phyloP scores from a whole-genome alignment of 345 rosid species.

The Eucalyptus regnans region DNA sequence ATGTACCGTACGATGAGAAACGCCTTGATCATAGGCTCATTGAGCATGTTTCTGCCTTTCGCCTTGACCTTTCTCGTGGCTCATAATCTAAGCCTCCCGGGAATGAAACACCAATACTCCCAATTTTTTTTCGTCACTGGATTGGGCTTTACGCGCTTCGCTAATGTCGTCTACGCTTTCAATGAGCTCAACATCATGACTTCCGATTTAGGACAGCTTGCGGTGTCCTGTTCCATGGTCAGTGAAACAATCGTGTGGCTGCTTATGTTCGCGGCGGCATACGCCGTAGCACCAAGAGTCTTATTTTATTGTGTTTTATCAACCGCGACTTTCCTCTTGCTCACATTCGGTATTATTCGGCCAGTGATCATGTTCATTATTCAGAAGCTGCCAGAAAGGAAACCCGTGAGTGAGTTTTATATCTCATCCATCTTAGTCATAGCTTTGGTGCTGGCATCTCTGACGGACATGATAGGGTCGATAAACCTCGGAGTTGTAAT shows the following conservation, averaged over 20 bases:
- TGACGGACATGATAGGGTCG: neutral
- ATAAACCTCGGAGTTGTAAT: neutral
- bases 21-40: neutral
- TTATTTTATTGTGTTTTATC: neutral
- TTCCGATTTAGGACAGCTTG: constrained; percentile 12
- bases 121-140: neutral
- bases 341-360: neutral
- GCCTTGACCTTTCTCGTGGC: neutral
- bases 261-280: neutral
- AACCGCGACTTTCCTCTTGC: neutral
- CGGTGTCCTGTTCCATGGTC: neutral
- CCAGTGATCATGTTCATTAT: neutral
- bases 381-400: constrained; percentile 2
- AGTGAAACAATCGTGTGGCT: neutral
- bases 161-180: neutral
- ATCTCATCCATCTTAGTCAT: neutral
- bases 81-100: neutral
- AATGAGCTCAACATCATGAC: constrained; percentile 17
- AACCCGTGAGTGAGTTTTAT: neutral
- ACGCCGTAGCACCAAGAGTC: neutral
- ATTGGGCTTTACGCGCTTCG: neutral
- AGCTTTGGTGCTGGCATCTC: neutral
- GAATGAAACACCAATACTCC: neutral
- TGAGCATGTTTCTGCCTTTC: neutral
- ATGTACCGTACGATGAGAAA: neutral